These are phyloP conservation scores for Veloporphyrellus conicus DNA, from an alignment of 1,284 basidiomycete species.

Conservation along the genomic window DNA sequence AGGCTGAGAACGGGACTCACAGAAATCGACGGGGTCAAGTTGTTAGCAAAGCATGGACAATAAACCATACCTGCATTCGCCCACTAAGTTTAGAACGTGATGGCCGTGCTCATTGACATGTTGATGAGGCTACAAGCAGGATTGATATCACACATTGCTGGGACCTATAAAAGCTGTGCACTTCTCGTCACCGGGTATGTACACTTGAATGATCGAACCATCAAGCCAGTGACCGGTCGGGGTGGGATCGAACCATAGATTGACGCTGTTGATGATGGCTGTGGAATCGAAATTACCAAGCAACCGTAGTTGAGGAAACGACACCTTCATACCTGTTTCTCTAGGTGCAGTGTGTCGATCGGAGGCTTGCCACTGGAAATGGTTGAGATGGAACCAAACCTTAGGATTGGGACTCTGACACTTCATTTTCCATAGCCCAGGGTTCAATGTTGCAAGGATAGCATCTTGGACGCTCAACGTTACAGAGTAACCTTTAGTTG, in stretches of 20 bases:
- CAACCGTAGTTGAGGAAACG: background rate
- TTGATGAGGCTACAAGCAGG: conserved; percentile 5
- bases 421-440: too few species aligned
- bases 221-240: too few species aligned
- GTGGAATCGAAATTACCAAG: background rate
- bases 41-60: background rate
- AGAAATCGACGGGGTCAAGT: background rate
- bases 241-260: too few species aligned
- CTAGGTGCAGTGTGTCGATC: too few species aligned
- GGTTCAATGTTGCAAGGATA: too few species aligned
- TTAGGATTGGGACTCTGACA: too few species aligned
- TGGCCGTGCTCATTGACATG: conserved; percentile 1
- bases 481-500: too few species aligned
- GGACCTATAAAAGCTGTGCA: conserved; percentile 7
- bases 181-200: background rate
- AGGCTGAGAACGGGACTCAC: background rate
- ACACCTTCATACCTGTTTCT: background rate
- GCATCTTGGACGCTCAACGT: too few species aligned
- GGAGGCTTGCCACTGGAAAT: too few species aligned
- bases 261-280: too few species aligned
- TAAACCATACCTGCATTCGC: background rate
- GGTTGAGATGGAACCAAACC: too few species aligned
- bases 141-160: conserved; percentile 5
- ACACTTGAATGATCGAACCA: conserved; percentile 2
- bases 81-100: conserved; percentile 3